Base-by-base conservation (phyloP, 1,284 basidiomycete species). In the Ceraceosorus guamensis region DNA sequence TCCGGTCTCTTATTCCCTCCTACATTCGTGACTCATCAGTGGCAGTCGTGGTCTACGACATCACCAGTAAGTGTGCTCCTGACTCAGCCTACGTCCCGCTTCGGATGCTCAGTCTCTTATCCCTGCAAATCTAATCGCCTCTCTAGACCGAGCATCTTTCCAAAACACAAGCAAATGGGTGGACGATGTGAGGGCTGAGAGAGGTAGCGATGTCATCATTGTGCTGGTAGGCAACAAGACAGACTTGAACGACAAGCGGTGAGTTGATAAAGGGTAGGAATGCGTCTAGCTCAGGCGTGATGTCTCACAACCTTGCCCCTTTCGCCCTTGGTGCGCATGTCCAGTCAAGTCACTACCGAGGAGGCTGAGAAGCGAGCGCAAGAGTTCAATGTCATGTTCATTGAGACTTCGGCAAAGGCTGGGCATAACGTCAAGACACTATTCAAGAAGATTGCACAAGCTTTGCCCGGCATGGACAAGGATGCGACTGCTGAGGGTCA, bases 381-480 rank as follows among this genome's bases (percentile, higher is more conserved):
- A 53, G 87, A 95, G 76, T 81, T 95, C 62, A 87, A 87, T 72
- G 88, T 98, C 70, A 91, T 98, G 88, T 96, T 95, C 75, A 96
- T 98, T 85, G 95, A 99, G 80, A 98, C 95, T 4, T 95, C 91
- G 35, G 95, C 95, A 37, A 99, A 99, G 77, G 95, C 95, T 3
- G 95, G 95, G 2, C 93, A 98, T 78, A 99, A 99, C 68, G 95
- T 99, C 65, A 99, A 98, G 81, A 88, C 88, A 62, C 79, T 99
- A 61, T 99, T 99, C 83, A 90, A 96, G 81, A 98, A 97, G 83
- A 98, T 99, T 67, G 95, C 95, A 0, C 87, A 96, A 85, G 91
- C 91, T 3, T 79, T 99, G 56, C 95, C 95, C 6, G 95, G 95
- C 8, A 92, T 92, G 84, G 89, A 93, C 73, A 87, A 87, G 71